phyloP scores from a whole-genome alignment of 805 yeast genomes.

The Cyberlindnera xylosilytica region DNA sequence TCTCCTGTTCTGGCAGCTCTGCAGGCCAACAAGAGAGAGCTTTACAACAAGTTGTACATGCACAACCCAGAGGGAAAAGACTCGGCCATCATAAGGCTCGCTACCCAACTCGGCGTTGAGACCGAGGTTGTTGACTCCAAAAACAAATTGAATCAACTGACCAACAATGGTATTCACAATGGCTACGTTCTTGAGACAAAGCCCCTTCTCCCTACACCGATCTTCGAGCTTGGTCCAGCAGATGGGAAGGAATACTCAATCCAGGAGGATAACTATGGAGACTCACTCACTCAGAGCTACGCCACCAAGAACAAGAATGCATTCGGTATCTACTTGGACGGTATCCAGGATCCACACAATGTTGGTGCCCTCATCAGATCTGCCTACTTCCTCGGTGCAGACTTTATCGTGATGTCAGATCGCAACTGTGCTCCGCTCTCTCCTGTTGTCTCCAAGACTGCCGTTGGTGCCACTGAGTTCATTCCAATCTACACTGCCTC shows the following conservation, averaged over 20 bases:
- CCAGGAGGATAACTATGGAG: slow-evolving; percentile 28
- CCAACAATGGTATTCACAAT: slow-evolving; percentile 74
- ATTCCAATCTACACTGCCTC: slow-evolving; percentile 55
- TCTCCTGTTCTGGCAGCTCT: slow-evolving; percentile 74
- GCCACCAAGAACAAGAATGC: slow-evolving; percentile 41
- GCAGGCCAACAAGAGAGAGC: slow-evolving; percentile 48
- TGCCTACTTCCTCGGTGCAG: slow-evolving; percentile 80
- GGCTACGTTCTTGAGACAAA: slow-evolving; percentile 72
- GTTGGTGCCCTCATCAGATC: slow-evolving; percentile 80
- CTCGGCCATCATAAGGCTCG: slow-evolving; percentile 43
- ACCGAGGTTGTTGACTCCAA: slow-evolving; percentile 18
- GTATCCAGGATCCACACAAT: slow-evolving; percentile 83
- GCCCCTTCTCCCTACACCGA: slow-evolving; percentile 38
- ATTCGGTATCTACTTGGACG: slow-evolving; percentile 72
- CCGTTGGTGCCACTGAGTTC: slow-evolving; percentile 82
- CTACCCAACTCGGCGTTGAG: slow-evolving; percentile 32
- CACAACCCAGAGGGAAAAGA: slow-evolving; percentile 35
- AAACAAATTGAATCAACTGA: slow-evolving; percentile 55
- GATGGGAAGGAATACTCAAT: slow-evolving; percentile 17
- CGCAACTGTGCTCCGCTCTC: slow-evolving; percentile 72
- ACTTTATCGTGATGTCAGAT: slow-evolving; percentile 67
- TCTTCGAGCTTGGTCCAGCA: slow-evolving; percentile 25
- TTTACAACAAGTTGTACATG: slow-evolving; percentile 48
- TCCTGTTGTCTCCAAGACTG: slow-evolving; percentile 74
- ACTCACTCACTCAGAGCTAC: slow-evolving; percentile 19